Evolutionary conservation across 306 rosid genomes (phyloP).

Genomic region (Sicyos edulis): DNA sequence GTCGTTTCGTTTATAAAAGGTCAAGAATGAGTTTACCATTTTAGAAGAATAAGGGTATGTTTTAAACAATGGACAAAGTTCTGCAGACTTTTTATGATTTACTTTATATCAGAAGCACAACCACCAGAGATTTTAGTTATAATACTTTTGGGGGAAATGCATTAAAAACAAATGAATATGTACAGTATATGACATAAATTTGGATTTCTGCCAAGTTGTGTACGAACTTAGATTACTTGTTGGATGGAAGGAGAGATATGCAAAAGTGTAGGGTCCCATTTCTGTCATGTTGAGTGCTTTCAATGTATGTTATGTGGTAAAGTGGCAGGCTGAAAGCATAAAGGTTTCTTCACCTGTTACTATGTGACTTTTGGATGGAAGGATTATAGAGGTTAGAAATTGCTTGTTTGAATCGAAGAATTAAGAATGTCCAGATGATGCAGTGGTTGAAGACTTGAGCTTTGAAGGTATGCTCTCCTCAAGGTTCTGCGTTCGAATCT

Average conservation of each 20-base stretch:
- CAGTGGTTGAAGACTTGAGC: no score
- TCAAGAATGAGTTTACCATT: no score
- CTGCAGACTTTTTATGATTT: no score
- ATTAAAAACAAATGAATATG: not conserved
- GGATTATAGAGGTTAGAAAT: not conserved
- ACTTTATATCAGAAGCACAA: no score
- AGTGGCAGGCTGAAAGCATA: not conserved
- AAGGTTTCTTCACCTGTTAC: not conserved
- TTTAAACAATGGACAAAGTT: no score
- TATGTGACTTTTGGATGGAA: not conserved
- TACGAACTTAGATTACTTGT: not conserved
- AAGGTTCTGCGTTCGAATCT: no score
- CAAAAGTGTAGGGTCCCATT: slow-evolving; percentile 6
- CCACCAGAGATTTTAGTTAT: not conserved
- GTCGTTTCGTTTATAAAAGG: no score
- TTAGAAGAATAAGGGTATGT: no score
- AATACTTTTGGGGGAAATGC: not conserved
- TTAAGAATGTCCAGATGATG: no score
- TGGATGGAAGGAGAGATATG: not conserved
- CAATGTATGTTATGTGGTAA: not conserved
- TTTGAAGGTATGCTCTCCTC: no score
- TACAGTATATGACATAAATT: no score
- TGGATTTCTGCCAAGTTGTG: not conserved
- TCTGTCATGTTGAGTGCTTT: not conserved
- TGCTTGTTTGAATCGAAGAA: not conserved